Conservation (phyloP, 2,329 filamentous ascomycete genomes). For the Magnaporthiopsis rhizophila region DNA sequence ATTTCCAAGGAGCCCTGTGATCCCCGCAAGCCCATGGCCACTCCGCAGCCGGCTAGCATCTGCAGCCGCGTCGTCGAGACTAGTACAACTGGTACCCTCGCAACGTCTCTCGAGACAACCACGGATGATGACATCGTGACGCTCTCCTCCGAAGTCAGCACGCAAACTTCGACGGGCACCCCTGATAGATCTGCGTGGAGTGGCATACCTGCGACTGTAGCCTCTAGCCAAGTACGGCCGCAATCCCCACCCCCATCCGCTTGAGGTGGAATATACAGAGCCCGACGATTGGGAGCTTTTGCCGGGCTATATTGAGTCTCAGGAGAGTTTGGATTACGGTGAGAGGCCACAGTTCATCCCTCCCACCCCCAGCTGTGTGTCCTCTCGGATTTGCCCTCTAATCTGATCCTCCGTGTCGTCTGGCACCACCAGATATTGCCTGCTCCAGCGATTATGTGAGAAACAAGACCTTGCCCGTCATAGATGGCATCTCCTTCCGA, state of each 20-base stretch:
- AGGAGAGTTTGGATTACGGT: neutral
- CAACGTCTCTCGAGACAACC: neutral
- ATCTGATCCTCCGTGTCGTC: no score
- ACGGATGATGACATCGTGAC: neutral
- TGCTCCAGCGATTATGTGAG: conserved; percentile 26
- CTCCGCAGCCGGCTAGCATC: neutral
- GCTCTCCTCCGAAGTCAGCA: neutral
- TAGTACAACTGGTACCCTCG: neutral
- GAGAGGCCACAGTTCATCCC: neutral
- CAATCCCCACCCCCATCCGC: conserved; percentile 11
- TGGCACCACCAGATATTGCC: conserved; percentile 18
- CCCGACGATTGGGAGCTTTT: conserved; percentile 21
- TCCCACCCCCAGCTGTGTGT: no score
- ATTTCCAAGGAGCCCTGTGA: conserved; percentile 5
- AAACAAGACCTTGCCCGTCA: conserved; percentile 15
- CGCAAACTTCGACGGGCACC: no score
- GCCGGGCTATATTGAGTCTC: conserved; percentile 20
- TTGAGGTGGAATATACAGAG: conserved; percentile 24
- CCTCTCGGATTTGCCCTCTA: no score
- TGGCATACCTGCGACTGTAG: no score
- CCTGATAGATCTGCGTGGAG: no score
- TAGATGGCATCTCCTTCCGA: conserved; percentile 19
- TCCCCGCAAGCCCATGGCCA: neutral
- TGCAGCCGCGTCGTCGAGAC: neutral
- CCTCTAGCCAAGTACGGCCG: no score